Conservation (phyloP, 805 yeast genomes). For the Saturnispora gosingensis region DNA sequence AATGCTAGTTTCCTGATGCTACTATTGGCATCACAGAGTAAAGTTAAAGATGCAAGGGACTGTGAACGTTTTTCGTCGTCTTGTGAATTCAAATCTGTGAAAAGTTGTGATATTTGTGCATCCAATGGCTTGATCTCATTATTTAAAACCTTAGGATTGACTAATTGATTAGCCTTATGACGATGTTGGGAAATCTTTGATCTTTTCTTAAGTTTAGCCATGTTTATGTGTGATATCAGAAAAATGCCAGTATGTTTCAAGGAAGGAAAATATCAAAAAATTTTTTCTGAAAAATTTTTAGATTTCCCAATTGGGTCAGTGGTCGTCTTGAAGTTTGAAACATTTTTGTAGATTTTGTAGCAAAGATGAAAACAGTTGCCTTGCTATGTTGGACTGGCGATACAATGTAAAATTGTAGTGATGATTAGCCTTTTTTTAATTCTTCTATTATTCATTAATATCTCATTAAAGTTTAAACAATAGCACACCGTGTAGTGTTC, state of each 20-base stretch:
- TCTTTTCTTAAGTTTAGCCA: conserved; percentile 73
- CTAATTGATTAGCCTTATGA: conserved; percentile 11
- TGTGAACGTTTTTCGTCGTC: background rate
- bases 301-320: conserved; percentile 2
- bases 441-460: background rate
- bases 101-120: conserved; percentile 1
- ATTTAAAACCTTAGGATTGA: background rate
- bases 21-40: conserved; percentile 31
- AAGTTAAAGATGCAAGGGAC: background rate
- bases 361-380: background rate
- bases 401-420: background rate
- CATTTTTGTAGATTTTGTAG: background rate
- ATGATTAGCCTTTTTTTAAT: too few relatives aligned
- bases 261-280: background rate
- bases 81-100: conserved; percentile 33
- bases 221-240: conserved; percentile 17
- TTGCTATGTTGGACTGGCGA: background rate
- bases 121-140: background rate
- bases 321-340: background rate
- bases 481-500: conserved; percentile 3
- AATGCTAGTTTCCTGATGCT: conserved; percentile 52
- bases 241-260: background rate
- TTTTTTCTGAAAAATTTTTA: background rate
- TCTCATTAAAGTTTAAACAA: background rate
- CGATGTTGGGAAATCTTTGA: conserved; percentile 37